Evolutionary conservation across 2,329 filamentous ascomycete species (phyloP).

Genomic region (Waltergamsia citrina): DNA sequence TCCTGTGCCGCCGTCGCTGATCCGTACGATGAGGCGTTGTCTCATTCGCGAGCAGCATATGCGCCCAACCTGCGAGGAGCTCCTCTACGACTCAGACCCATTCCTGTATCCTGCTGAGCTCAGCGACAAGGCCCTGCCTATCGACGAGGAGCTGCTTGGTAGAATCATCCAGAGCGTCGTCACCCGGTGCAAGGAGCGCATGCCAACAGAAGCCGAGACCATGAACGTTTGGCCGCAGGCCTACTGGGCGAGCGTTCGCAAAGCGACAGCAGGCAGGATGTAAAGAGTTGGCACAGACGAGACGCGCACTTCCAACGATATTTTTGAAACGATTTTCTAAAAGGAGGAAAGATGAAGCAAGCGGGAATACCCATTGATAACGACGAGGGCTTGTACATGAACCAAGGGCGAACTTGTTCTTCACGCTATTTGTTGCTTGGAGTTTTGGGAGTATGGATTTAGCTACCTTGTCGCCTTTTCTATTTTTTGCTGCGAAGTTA

Average conservation of each 20-base stretch:
- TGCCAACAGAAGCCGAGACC: slow-evolving; percentile 49
- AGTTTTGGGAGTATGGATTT: too few species aligned
- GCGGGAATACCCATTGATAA: not conserved
- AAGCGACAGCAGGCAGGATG: slow-evolving; percentile 26
- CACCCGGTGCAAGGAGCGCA: slow-evolving; percentile 44
- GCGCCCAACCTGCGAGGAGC: slow-evolving; percentile 54
- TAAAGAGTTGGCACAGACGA: not conserved
- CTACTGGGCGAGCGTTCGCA: slow-evolving; percentile 51
- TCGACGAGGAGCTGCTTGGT: slow-evolving; percentile 52
- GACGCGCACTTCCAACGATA: not conserved
- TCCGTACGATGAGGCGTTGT: slow-evolving; percentile 54
- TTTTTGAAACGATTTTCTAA: not conserved
- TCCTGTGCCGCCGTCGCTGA: slow-evolving; percentile 46
- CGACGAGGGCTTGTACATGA: not conserved
- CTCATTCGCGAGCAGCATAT: slow-evolving; percentile 52
- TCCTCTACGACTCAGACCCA: slow-evolving; percentile 48
- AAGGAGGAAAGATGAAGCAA: not conserved
- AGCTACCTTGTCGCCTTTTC: too few species aligned
- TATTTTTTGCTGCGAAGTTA: too few species aligned
- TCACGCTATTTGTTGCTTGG: too few species aligned
- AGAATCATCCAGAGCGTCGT: slow-evolving; percentile 56
- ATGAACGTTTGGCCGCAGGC: slow-evolving; percentile 47
- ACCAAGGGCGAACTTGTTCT: too few species aligned
- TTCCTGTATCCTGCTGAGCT: slow-evolving; percentile 56
- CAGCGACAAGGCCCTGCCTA: slow-evolving; percentile 43